Evolutionary conservation across 2,329 filamentous ascomycete species (phyloP).

Genomic region (Paramyrothecium roridum): DNA sequence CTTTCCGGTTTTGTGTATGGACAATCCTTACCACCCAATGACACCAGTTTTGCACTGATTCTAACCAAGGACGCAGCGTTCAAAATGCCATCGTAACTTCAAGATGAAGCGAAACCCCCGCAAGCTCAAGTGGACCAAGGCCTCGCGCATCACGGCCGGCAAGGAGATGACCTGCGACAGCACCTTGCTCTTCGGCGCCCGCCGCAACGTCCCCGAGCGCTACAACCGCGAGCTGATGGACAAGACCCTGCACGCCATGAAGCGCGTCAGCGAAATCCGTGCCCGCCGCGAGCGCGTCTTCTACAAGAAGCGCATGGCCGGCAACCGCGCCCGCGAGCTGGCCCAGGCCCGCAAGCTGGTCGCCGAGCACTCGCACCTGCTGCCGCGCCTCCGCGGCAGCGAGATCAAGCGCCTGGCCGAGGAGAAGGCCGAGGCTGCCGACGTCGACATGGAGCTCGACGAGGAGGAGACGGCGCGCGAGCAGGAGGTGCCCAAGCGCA

Average conservation of each 20-base stretch:
- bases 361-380: constrained; percentile 85
- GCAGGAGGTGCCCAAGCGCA: constrained; percentile 13
- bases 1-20: constrained; percentile 52
- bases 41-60: no score
- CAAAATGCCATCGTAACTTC: constrained; percentile 68
- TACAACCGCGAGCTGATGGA: constrained; percentile 92
- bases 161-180: constrained; percentile 91
- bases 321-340: constrained; percentile 80
- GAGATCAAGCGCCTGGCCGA: constrained; percentile 52
- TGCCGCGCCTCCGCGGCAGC: constrained; percentile 68
- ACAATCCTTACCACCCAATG: no score
- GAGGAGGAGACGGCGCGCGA: constrained; percentile 12
- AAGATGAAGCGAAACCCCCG: constrained; percentile 98
- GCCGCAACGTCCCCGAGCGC: constrained; percentile 89
- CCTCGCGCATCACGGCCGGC: constrained; percentile 75
- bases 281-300: constrained; percentile 81
- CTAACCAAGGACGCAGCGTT: constrained; percentile 22
- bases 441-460: constrained; percentile 38
- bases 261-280: constrained; percentile 83
- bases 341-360: constrained; percentile 84
- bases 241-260: constrained; percentile 89
- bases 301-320: constrained; percentile 90
- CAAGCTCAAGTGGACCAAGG: constrained; percentile 97
- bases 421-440: constrained; percentile 36
- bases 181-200: constrained; percentile 86